Percentiles rank a stretch among this genome's conserved stretches.
Conservation (phyloP, 1,284 basidiomycete species). For the Irpex lacteus region DNA sequence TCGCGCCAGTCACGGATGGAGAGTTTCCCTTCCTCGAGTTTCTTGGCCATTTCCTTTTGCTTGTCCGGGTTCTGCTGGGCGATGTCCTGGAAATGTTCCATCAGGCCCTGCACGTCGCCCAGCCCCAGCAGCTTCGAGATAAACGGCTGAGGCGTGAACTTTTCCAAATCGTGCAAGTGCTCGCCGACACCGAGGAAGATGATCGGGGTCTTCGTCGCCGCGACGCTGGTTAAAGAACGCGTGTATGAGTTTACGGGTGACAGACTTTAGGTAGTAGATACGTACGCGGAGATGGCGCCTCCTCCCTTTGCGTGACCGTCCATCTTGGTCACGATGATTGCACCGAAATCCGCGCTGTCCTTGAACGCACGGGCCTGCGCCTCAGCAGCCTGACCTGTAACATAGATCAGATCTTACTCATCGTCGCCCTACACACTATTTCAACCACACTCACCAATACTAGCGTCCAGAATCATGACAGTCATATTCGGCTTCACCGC, state of each 20-base stretch:
- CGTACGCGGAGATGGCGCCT: constrained; percentile 97
- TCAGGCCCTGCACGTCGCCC: constrained; percentile 94
- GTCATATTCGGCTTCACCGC: constrained; percentile 96
- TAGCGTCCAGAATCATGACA: constrained; percentile 85
- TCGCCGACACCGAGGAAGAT: constrained; percentile 99
- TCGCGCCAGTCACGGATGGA: constrained; percentile 98
- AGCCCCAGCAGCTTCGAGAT: constrained; percentile 95
- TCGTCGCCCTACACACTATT: background rate
- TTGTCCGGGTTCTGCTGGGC: constrained; percentile 92
- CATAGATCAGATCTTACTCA: constrained; percentile 12
- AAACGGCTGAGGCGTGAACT: constrained; percentile 95
- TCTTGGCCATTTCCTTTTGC: constrained; percentile 98
- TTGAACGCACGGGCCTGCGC: constrained; percentile 97
- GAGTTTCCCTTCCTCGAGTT: constrained; percentile 95
- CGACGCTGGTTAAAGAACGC: constrained; percentile 61
- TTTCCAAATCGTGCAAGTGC: constrained; percentile 94
- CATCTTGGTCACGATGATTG: constrained; percentile 99
- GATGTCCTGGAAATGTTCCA: constrained; percentile 98
- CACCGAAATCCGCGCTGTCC: constrained; percentile 95
- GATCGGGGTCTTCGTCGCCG: constrained; percentile 97
- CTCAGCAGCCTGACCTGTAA: constrained; percentile 92
- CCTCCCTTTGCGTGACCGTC: constrained; percentile 99
- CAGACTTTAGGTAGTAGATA: constrained; percentile 19
- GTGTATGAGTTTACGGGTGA: constrained; percentile 8
- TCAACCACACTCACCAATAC: constrained; percentile 54